A percentile compares a stretch with the other conserved stretches of the same genome.
Evolutionary conservation across 2,329 filamentous ascomycete species (phyloP).

Genomic region (Calonectria montana): DNA sequence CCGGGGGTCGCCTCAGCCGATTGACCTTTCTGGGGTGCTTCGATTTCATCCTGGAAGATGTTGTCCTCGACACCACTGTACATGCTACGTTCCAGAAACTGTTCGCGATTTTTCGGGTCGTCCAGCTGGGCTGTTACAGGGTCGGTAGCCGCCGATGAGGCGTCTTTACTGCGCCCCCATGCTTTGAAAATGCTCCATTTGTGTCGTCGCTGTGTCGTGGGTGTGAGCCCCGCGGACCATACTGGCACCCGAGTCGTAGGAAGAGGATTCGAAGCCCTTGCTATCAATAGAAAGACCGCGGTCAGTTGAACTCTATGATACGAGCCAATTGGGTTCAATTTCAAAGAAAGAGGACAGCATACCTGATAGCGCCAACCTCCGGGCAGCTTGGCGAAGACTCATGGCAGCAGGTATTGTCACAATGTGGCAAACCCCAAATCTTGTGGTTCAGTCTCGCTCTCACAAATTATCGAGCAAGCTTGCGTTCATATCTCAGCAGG

Average conservation of each 20-base stretch:
- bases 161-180: constrained; percentile 48
- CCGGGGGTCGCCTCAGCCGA: constrained; percentile 28
- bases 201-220: constrained; percentile 50
- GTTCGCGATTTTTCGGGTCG: constrained; percentile 54
- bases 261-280: constrained; percentile 36
- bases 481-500: constrained; percentile 16
- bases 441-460: constrained; percentile 29
- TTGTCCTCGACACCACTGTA: constrained; percentile 63
- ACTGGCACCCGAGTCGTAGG: constrained; percentile 31
- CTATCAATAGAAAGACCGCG: constrained; percentile 27
- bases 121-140: constrained; percentile 51
- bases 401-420: constrained; percentile 55
- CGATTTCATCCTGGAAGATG: constrained; percentile 71
- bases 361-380: constrained; percentile 72
- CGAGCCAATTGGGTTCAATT: constrained; percentile 31
- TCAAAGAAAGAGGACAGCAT: constrained; percentile 40
- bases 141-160: constrained; percentile 43
- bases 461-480: constrained; percentile 27
- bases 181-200: constrained; percentile 56
- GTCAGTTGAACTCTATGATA: constrained; percentile 26
- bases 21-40: constrained; percentile 47
- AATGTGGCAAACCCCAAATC: constrained; percentile 36
- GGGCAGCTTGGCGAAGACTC: constrained; percentile 73
- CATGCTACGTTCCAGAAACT: constrained; percentile 54
- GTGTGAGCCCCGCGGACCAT: constrained; percentile 27